These are phyloP conservation scores for Solanum chiquidenum DNA, from an alignment of 257 asterid species.

Conservation along the genomic window DNA sequence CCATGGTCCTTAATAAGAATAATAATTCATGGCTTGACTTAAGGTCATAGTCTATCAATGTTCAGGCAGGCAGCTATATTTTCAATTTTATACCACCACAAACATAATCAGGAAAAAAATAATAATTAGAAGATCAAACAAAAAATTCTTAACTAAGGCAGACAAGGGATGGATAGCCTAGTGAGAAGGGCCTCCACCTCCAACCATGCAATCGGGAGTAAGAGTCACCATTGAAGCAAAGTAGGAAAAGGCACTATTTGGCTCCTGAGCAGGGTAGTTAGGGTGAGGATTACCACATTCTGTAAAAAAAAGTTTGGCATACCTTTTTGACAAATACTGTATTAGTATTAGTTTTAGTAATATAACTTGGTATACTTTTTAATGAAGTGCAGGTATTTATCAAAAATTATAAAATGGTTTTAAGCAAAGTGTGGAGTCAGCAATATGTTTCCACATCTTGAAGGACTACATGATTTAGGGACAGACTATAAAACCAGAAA, in stretches of 20 bases:
- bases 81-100: background rate
- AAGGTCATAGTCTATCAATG: background rate
- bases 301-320: background rate
- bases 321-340: background rate
- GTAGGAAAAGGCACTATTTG: background rate
- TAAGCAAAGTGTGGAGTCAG: background rate
- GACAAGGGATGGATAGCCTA: background rate
- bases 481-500: background rate
- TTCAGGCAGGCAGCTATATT: background rate
- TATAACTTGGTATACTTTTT: background rate
- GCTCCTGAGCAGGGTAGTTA: background rate
- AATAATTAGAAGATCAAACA: background rate
- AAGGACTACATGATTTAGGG: background rate
- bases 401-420: background rate
- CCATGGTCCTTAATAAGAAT: background rate
- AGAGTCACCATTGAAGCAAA: background rate
- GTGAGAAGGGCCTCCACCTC: background rate
- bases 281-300: background rate
- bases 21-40: background rate
- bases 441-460: background rate
- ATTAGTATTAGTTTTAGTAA: background rate
- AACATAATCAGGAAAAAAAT: background rate
- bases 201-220: background rate
- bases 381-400: background rate
- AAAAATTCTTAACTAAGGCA: background rate